Evolutionary conservation across 306 rosid genomes (phyloP).

Genomic region (Castanea sativa): DNA sequence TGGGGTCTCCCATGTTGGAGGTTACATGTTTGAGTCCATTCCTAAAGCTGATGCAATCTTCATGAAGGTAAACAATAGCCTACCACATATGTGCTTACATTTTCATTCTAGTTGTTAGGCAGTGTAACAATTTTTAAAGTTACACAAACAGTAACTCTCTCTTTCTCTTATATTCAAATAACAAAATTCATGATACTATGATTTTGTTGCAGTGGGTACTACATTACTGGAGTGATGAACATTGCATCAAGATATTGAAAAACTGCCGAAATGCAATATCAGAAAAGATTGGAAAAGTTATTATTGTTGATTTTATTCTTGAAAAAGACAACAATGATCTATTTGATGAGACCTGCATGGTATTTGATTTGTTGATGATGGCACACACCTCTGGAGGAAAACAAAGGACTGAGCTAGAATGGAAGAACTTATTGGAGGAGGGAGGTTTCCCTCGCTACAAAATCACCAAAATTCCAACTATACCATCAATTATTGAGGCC

Average conservation of each 20-base stretch:
- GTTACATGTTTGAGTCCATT: not conserved
- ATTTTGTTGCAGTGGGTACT: slow-evolving; percentile 2
- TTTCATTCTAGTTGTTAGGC: no score
- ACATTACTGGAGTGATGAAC: slow-evolving; percentile 12
- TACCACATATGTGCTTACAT: no score
- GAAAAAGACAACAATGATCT: slow-evolving; percentile 35
- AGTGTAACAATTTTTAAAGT: no score
- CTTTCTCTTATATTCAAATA: no score
- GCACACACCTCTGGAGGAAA: slow-evolving; percentile 24
- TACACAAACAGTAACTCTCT: no score
- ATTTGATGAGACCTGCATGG: slow-evolving; percentile 41
- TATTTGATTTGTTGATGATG: slow-evolving; percentile 54
- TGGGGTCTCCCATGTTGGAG: not conserved
- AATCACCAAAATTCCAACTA: slow-evolving; percentile 49
- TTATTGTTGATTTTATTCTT: slow-evolving; percentile 19
- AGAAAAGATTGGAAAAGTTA: slow-evolving; percentile 7
- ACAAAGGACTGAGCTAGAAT: slow-evolving; percentile 57
- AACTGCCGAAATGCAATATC: not conserved
- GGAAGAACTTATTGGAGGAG: slow-evolving; percentile 47
- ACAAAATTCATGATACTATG: not conserved
- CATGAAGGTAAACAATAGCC: not conserved
- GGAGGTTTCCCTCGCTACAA: slow-evolving; percentile 39
- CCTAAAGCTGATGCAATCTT: not conserved
- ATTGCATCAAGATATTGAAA: not conserved
- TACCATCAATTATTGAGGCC: slow-evolving; percentile 37